These are phyloP conservation scores for Juglanconis sp. DNA, from an alignment of 2,329 filamentous ascomycete genomes.

Conservation along the genomic window DNA sequence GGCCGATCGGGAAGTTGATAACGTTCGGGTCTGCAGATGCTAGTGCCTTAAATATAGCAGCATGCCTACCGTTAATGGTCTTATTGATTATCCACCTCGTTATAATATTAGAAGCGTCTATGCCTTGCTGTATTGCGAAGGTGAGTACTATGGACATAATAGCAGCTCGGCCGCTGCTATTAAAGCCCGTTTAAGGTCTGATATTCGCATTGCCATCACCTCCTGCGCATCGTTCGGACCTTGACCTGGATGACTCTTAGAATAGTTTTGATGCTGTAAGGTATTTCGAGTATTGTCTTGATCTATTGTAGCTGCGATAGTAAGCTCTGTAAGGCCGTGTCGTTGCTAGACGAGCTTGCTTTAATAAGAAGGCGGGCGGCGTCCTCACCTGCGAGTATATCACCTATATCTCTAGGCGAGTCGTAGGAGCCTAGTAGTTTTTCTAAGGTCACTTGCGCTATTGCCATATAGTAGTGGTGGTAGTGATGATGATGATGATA, in stretches of 20 bases:
- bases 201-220: not conserved
- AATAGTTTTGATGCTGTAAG: slow-evolving; percentile 2
- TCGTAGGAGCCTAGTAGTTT: not conserved
- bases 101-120: not conserved
- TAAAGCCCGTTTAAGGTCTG: slow-evolving; percentile 6
- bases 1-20: slow-evolving; percentile 8
- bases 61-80: not conserved
- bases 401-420: not conserved
- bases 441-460: not conserved
- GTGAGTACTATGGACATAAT: slow-evolving; percentile 1
- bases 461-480: not conserved
- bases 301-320: slow-evolving; percentile 10
- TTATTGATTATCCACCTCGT: not conserved
- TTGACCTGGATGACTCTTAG: not conserved
- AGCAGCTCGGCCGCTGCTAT: slow-evolving; percentile 1
- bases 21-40: slow-evolving; percentile 3
- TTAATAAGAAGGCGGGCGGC: slow-evolving; percentile 6
- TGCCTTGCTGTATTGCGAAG: slow-evolving; percentile 9
- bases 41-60: slow-evolving; percentile 6
- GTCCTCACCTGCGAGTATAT: slow-evolving; percentile 10
- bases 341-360: slow-evolving; percentile 10
- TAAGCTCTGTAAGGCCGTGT: slow-evolving; percentile 5
- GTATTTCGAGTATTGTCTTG: slow-evolving; percentile 1
- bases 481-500: not conserved
- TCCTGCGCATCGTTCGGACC: slow-evolving; percentile 1